A percentile compares a stretch with the other conserved stretches of the same genome.
phyloP scores from a whole-genome alignment of 164 flowering plant species.

The Vitis amurensis region DNA sequence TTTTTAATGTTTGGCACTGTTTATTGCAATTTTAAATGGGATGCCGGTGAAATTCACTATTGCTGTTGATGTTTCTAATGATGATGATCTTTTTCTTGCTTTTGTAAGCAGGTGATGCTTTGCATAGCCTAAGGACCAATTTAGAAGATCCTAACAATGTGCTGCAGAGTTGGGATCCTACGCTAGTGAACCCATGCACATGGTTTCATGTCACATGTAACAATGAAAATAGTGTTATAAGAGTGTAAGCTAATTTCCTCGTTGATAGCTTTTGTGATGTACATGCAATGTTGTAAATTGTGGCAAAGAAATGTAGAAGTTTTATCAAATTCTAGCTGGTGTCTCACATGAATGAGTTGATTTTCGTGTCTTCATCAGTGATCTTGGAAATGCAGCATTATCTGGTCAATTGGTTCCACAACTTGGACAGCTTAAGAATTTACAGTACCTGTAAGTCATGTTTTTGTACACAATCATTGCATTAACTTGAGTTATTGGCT shows the following conservation, averaged over 20 bases:
- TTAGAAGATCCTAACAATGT: slow-evolving; percentile 86
- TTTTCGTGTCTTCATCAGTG: slow-evolving; percentile 41
- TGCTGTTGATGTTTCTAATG: no score
- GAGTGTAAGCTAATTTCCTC: slow-evolving; percentile 62
- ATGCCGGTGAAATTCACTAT: no score
- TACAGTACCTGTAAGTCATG: slow-evolving; percentile 82
- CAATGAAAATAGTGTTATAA: slow-evolving; percentile 87
- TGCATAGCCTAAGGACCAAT: slow-evolving; percentile 64
- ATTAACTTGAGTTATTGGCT: no score
- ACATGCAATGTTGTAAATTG: background rate
- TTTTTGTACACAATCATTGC: background rate
- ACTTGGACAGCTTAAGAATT: slow-evolving; percentile 79
- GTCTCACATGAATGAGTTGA: background rate
- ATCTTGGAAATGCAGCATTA: slow-evolving; percentile 92
- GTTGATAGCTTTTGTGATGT: background rate
- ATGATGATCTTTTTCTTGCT: background rate
- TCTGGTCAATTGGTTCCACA: slow-evolving; percentile 86
- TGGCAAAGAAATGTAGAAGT: background rate
- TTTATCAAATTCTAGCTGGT: no score
- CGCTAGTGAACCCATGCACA: slow-evolving; percentile 92
- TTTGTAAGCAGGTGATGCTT: slow-evolving; percentile 76
- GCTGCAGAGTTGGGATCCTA: slow-evolving; percentile 95
- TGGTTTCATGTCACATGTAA: slow-evolving; percentile 98
- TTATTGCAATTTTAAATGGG: no score
- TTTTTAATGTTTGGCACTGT: no score